Evolutionary conservation across 2,329 filamentous ascomycete species (phyloP).

Genomic region (Fusarium virguliforme): DNA sequence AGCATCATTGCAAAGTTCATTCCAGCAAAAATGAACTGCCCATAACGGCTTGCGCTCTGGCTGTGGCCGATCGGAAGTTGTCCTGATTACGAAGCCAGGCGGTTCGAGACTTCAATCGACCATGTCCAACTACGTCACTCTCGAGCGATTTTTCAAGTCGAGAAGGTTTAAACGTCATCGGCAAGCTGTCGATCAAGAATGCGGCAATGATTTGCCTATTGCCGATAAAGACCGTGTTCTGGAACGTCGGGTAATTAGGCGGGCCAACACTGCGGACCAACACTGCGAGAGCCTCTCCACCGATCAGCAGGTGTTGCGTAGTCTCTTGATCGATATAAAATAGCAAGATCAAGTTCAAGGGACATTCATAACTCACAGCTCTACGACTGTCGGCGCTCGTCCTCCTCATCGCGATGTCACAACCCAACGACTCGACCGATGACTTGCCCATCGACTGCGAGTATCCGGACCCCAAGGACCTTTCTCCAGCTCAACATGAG

Average conservation of each 20-base stretch:
- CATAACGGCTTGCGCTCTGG: too few species aligned
- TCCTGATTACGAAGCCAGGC: not conserved
- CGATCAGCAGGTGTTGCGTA: not conserved
- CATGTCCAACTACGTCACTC: not conserved
- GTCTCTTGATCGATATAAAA: not conserved
- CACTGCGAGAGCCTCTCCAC: not conserved
- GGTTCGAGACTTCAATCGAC: conserved; percentile 1
- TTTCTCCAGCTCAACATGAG: not conserved
- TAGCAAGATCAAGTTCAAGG: not conserved
- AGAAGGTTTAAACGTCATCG: conserved; percentile 1
- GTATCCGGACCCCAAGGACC: conserved; percentile 14
- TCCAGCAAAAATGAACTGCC: too few species aligned
- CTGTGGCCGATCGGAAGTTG: not conserved
- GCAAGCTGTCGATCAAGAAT: not conserved
- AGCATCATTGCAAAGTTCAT: too few species aligned
- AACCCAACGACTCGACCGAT: not conserved
- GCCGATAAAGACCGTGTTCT: conserved; percentile 14
- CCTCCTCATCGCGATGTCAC: not conserved
- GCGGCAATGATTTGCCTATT: not conserved
- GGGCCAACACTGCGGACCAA: not conserved
- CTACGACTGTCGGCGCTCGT: not conserved
- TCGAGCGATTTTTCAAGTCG: not conserved
- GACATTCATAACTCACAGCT: not conserved
- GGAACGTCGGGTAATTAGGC: conserved; percentile 1
- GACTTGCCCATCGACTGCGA: not conserved